These are phyloP conservation scores for Sanghuangporus baumii DNA, from an alignment of 1,284 basidiomycete species.

Conservation along the genomic window DNA sequence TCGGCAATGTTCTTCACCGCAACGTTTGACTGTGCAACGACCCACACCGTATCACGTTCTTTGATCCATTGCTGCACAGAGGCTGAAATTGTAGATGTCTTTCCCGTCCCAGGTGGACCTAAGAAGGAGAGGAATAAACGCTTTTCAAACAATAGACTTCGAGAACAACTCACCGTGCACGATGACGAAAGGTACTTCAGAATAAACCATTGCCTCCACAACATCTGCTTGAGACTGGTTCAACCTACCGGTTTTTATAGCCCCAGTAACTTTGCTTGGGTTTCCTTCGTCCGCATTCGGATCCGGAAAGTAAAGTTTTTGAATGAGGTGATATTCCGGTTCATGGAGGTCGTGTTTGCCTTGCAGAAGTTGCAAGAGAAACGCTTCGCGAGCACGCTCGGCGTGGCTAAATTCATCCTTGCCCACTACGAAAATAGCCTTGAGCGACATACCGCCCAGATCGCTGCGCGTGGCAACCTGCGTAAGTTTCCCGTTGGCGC, in stretches of 20 bases:
- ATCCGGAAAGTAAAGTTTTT: conserved; percentile 30
- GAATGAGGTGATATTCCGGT: conserved; percentile 25
- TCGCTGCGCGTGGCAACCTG: conserved; percentile 20
- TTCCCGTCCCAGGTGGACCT: conserved; percentile 32
- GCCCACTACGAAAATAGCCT: conserved; percentile 31
- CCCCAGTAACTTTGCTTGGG: neutral
- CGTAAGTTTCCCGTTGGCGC: conserved; percentile 29
- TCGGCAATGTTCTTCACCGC: conserved; percentile 44
- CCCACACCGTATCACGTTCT: conserved; percentile 21
- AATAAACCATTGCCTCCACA: conserved; percentile 25
- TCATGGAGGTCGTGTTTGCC: conserved; percentile 23
- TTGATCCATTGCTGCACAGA: conserved; percentile 21
- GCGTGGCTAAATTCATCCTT: conserved; percentile 30
- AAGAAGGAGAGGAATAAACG: neutral
- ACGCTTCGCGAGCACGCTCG: conserved; percentile 32
- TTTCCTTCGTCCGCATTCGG: neutral
- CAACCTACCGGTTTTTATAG: conserved; percentile 15
- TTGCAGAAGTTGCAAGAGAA: conserved; percentile 29
- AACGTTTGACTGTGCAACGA: conserved; percentile 36
- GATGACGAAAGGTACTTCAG: conserved; percentile 24
- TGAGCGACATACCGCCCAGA: conserved; percentile 19
- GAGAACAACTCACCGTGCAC: conserved; percentile 26
- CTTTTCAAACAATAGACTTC: neutral
- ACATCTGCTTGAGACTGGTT: conserved; percentile 29
- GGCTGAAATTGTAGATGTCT: conserved; percentile 29